Base-by-base conservation (phyloP, 805 yeast species). In the Candida taoyuanica region DNA sequence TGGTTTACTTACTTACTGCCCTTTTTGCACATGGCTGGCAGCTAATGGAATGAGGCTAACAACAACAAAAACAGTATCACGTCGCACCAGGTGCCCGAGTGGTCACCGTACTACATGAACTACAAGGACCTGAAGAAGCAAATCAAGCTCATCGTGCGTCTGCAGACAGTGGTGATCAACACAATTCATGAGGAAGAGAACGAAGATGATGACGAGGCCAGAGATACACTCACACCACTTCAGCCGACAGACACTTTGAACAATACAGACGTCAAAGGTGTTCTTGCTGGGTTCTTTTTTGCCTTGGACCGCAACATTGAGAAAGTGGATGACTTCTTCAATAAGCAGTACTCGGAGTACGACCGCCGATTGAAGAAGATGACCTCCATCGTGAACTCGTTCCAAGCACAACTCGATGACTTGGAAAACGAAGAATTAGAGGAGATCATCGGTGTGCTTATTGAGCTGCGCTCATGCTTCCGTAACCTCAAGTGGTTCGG, bases 401-500 rank as follows among this genome's bases (percentile, higher is more conserved):
- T 68, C 63, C 9, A 52, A 45, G 9, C 67, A 49, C 26, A 67
- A 58, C 5, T 67, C 68, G 29, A 72, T 67, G 48, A 66, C 56
- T 46, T 70, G 58, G 50, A 72, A 48, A 31, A 67, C 53, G 87
- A 81, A 40, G 68, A 72, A 20, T 39, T 69, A 2, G 81, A 77
- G 34, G 89, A 83, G 49, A 64, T 82, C 25, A 61, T 77, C 21
- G 77, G 75, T 17, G 80, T 87, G 15, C 63, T 89, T 27, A 66
- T 87, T 17, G 96, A 88, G 58, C 67, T 87, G 37, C 71, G 95
- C 33, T 71, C 82, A 14, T 77, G 78, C 42, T 76, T 84, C 44
- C 71, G 96, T 40, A 88, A 88, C 60, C 68, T 89, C 56, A 88
- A 85, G 59, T 91, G 97, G 96, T 89, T 76, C 59, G 94, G 94